Conservation (phyloP, 2,329 filamentous ascomycete genomes). For the Fusarium sp. region DNA sequence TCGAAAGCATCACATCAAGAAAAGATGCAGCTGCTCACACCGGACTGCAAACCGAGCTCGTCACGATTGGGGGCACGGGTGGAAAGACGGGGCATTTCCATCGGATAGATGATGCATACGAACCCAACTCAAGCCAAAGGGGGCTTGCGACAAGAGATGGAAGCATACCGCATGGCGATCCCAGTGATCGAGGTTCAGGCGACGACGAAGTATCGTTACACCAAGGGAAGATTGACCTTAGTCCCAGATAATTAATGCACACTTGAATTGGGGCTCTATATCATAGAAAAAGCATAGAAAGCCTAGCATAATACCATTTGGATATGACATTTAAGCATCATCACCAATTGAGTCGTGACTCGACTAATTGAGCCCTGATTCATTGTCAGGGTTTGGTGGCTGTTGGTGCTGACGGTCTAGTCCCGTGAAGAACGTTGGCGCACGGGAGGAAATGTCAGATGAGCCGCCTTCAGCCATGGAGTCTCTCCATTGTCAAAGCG, state of each 20-base stretch:
- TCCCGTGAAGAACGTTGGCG: background rate
- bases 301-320: background rate
- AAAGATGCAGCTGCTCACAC: background rate
- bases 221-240: background rate
- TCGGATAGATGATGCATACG: conserved; percentile 5
- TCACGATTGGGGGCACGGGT: conserved; percentile 20
- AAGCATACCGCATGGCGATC: background rate
- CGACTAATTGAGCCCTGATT: background rate
- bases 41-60: background rate
- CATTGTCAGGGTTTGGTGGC: background rate
- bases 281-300: background rate
- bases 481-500: background rate
- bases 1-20: conserved; percentile 7
- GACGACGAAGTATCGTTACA: conserved; percentile 3
- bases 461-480: background rate
- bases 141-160: background rate
- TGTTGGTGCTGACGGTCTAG: background rate
- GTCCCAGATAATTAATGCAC: background rate
- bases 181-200: background rate
- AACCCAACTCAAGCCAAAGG: background rate
- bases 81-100: conserved; percentile 11
- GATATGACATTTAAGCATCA: background rate
- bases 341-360: background rate
- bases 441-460: background rate
- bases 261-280: background rate